A percentile compares a stretch with the other conserved stretches of the same genome.
Conservation (phyloP, 2,329 filamentous ascomycete genomes). For the Fusarium hainanense region DNA sequence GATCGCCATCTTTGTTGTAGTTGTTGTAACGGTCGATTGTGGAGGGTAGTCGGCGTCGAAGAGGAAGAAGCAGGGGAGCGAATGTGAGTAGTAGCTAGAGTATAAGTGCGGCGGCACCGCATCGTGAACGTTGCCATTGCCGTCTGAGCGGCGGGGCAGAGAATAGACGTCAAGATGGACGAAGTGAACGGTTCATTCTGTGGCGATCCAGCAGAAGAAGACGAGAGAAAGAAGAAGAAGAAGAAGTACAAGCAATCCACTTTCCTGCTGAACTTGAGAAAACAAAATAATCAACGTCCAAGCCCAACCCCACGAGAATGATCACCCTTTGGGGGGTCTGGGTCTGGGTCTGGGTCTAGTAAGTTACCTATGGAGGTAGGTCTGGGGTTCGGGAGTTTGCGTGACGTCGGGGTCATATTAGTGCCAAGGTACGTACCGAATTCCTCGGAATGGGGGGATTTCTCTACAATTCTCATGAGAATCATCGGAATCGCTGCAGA, state of each 20-base stretch:
- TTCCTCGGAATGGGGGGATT: conserved; percentile 26
- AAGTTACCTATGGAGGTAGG: neutral
- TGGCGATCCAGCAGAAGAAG: conserved; percentile 5
- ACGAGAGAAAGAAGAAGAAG: neutral
- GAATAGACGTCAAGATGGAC: conserved; percentile 37
- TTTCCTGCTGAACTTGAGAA: neutral
- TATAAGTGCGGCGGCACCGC: conserved; percentile 44
- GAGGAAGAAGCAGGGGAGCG: conserved; percentile 6
- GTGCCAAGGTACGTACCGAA: conserved; percentile 13
- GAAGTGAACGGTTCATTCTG: conserved; percentile 37
- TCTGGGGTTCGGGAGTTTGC: conserved; percentile 40
- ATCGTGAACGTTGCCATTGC: conserved; percentile 49
- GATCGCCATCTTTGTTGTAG: conserved; percentile 48
- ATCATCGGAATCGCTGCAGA: conserved; percentile 21
- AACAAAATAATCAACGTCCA: conserved; percentile 1
- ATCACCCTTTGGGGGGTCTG: conserved; percentile 35
- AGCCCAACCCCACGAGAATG: conserved; percentile 20
- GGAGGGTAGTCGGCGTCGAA: neutral
- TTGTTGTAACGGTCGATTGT: conserved; percentile 18
- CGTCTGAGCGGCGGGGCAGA: conserved; percentile 41
- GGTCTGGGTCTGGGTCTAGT: conserved; percentile 25
- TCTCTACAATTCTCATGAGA: conserved; percentile 14
- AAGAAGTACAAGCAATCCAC: neutral
- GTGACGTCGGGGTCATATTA: conserved; percentile 38
- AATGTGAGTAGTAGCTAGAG: conserved; percentile 8